Base-by-base conservation (phyloP, 1,284 basidiomycete species). In the Phellinidium pouzarii region DNA sequence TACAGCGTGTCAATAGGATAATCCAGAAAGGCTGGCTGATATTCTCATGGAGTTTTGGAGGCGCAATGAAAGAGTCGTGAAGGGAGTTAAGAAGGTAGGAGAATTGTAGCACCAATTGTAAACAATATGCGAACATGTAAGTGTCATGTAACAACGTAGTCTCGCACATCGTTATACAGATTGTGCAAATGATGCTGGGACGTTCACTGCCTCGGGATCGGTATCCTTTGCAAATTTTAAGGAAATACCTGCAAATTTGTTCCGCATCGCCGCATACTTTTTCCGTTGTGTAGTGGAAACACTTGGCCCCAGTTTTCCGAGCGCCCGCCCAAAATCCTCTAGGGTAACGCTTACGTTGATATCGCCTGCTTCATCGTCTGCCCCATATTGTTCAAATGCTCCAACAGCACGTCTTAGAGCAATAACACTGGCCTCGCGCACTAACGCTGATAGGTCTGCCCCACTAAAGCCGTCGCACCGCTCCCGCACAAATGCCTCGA, bases 31-130 rank as follows among this genome's bases (percentile, higher is more conserved):
- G 17, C 72, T 94, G 1, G 93, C 94, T 0, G 79, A 86, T 55
- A 81, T 89, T 26, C 65, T 98, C 42, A 77, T 92, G 2, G 85
- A 91, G 46, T 98, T 98, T 65, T 97, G 93, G 92, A 78, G 77
- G 62, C 72, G 94, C 45, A 96, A 98, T 64, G 92, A 96, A 57
- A 72, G 82, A 25, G 77, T 88, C 1, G 65, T 85, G 4, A 73
- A 82, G 0, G 82, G 78, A 0, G 77, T 93, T 26, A 92, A 91
- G 74, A 88, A 84, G 62, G 87, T 94, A 1, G 91, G 91, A 3
- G 86, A 92, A 58, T 57, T 66, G 48, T 83, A 52, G 22, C 27
- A 41, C 17, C n/a, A 23, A n/a, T n/a, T 4, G 3, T 14, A 38
- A 43, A 19, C 19, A 29, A 31, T 19, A 5, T 17, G 37, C 19